Evolutionary conservation across 495 filamentous ascomycete species (phyloP), one percentile per base, ranked within the genome.

Genomic region (Cercophora samala): DNA sequence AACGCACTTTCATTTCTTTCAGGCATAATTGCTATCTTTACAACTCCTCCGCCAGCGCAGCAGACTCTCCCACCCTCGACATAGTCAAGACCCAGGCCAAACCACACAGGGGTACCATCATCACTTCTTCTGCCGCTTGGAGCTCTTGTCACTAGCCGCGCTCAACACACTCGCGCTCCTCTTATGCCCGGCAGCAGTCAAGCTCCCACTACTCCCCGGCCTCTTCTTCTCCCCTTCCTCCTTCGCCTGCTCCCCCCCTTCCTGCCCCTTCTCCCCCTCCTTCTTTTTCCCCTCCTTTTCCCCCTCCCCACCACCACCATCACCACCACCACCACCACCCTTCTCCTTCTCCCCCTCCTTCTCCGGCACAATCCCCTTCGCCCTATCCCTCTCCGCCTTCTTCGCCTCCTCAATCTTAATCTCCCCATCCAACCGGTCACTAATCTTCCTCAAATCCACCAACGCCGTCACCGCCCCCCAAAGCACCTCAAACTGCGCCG

Each of bases 341-440:
- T n/a, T 66, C 69, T 58, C 63, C 65, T 53, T 62, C 53, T 26
- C 64, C 37, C 66, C 68, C 23, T 64, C 66, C 29, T 52, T 68
- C 29, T 66, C 73, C 52, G 60, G 66, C 64, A 67, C 70, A 55
- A 37, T 58, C 4, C 61, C 73, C 63, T 60, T 66, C 2, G 69
- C 72, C 72, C 79, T 81, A 69, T 89, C 89, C 64, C 85, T 79
- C 69, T 90, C 88, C 0, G 84, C 86, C 69, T 83, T 82, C 80
- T 81, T 87, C 26, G 86, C 87, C 74, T 88, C 86, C 58, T 91
- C 80, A 2, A 96, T 80, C 65, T 85, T 87, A 63, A 96, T 87
- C 79, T 99, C 95, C 15, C 86, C 87, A 62, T 93, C 91, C 0
- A 97, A 78, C 77, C 96, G 96, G 76, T 99, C 95, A 5, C 84